Conservation (phyloP, 2,329 filamentous ascomycete species). For the Colletotrichum sidae region DNA sequence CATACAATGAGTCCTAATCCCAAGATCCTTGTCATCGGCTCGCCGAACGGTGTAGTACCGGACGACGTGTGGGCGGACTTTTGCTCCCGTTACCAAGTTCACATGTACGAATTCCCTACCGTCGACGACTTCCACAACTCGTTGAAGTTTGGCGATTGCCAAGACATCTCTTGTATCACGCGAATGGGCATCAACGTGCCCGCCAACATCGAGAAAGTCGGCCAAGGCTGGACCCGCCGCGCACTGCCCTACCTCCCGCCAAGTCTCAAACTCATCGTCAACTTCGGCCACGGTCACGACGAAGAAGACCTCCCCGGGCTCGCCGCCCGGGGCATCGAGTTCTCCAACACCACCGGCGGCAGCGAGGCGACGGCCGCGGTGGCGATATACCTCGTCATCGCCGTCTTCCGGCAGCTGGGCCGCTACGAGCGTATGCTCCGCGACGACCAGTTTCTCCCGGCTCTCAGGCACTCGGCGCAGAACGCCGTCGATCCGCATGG, state of each 20-base stretch:
- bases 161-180: slow-evolving; percentile 6
- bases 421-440: slow-evolving; percentile 19
- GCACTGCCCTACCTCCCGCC: neutral
- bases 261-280: slow-evolving; percentile 7
- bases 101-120: slow-evolving; percentile 8
- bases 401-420: slow-evolving; percentile 10
- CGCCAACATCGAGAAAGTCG: neutral
- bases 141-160: slow-evolving; percentile 1
- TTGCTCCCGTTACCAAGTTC: neutral
- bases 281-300: slow-evolving; percentile 18
- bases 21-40: slow-evolving; percentile 21
- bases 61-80: slow-evolving; percentile 5
- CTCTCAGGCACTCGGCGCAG: neutral
- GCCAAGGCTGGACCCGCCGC: slow-evolving; percentile 18
- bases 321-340: neutral
- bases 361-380: slow-evolving; percentile 22
- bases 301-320: slow-evolving; percentile 14
- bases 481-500: slow-evolving; percentile 7
- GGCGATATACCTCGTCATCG: slow-evolving; percentile 16
- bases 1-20: neutral
- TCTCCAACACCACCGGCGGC: slow-evolving; percentile 15
- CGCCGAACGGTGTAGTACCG: slow-evolving; percentile 1
- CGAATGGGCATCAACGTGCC: slow-evolving; percentile 5
- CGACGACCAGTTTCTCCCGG: neutral
- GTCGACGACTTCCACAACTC: slow-evolving; percentile 5